phyloP scores from a whole-genome alignment of 768 basidiomycete genomes.

The Amanita molliuscula region DNA sequence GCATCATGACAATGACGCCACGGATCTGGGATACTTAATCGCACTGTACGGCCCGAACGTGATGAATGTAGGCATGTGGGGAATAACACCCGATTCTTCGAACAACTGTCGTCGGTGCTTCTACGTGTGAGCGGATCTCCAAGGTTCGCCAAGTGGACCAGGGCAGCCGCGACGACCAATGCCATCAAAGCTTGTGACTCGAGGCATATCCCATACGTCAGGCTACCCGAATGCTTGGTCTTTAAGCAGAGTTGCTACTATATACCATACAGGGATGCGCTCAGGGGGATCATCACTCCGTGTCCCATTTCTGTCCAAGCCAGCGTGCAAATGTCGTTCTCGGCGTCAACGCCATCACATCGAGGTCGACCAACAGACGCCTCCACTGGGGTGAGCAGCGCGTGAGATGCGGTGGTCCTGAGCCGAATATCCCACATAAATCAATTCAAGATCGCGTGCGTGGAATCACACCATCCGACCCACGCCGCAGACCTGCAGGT shows the following conservation, averaged over 20 bases:
- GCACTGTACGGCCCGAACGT: background rate
- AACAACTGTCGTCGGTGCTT: conserved; percentile 2
- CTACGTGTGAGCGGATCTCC: background rate
- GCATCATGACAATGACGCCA: conserved; percentile 6
- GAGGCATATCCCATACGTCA: background rate
- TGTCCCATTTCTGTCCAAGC: background rate
- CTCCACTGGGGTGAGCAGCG: background rate
- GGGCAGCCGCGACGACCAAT: background rate
- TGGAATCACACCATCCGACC: background rate
- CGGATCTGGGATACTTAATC: conserved; percentile 4
- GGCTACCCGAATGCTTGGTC: background rate
- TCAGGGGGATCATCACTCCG: conserved; percentile 1
- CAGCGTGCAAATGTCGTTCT: background rate
- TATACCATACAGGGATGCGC: background rate
- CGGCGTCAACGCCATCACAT: conserved; percentile 1
- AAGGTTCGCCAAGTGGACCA: conserved; percentile 1
- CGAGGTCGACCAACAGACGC: background rate
- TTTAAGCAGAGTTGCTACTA: background rate
- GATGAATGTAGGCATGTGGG: conserved; percentile 3
- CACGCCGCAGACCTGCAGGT: background rate
- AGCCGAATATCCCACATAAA: background rate
- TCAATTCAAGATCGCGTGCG: background rate
- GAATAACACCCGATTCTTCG: background rate
- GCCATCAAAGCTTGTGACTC: conserved; percentile 7
- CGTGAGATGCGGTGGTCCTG: background rate